phyloP scores from a whole-genome alignment of 2,329 filamentous ascomycete genomes.

The Cladophialophora bantiana region DNA sequence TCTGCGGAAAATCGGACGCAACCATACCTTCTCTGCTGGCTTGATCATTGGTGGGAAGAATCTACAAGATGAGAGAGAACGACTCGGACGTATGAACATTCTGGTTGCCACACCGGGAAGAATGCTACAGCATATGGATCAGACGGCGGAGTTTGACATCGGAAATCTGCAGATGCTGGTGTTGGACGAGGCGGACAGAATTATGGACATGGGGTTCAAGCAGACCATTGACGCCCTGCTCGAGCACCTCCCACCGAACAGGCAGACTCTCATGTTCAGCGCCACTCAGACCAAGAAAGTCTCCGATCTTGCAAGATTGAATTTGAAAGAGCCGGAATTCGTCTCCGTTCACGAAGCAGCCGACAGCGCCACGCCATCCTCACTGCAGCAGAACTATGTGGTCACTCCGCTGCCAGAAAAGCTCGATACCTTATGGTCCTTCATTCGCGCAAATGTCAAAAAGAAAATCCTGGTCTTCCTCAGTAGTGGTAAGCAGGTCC shows the following conservation, averaged over 20 bases:
- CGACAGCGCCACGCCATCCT: conserved; percentile 77
- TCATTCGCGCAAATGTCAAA: conserved; percentile 89
- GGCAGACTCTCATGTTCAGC: conserved; percentile 94
- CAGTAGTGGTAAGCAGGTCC: conserved; percentile 93
- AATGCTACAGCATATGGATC: conserved; percentile 94
- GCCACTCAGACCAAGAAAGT: conserved; percentile 96
- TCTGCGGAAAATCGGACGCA: conserved; percentile 83
- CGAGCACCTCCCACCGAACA: conserved; percentile 82
- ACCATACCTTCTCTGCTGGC: conserved; percentile 90
- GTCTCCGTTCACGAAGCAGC: conserved; percentile 90
- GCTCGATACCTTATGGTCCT: conserved; percentile 89
- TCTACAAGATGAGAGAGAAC: conserved; percentile 83
- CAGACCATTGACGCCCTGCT: conserved; percentile 88
- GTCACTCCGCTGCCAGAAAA: conserved; percentile 86
- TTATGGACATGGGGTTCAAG: conserved; percentile 98
- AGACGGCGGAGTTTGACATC: conserved; percentile 87
- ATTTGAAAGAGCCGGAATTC: conserved; percentile 90
- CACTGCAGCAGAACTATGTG: conserved; percentile 89
- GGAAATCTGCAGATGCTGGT: conserved; percentile 92
- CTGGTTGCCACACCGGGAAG: conserved; percentile 92
- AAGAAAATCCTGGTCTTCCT: conserved; percentile 95
- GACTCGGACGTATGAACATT: conserved; percentile 92
- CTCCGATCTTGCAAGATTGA: conserved; percentile 87
- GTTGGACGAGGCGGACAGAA: conserved; percentile 93
- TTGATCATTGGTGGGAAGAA: conserved; percentile 93